Evolutionary conservation across 306 rosid species (phyloP), one percentile per base, ranked within the genome.

Genomic region (Bauhinia variegata): DNA sequence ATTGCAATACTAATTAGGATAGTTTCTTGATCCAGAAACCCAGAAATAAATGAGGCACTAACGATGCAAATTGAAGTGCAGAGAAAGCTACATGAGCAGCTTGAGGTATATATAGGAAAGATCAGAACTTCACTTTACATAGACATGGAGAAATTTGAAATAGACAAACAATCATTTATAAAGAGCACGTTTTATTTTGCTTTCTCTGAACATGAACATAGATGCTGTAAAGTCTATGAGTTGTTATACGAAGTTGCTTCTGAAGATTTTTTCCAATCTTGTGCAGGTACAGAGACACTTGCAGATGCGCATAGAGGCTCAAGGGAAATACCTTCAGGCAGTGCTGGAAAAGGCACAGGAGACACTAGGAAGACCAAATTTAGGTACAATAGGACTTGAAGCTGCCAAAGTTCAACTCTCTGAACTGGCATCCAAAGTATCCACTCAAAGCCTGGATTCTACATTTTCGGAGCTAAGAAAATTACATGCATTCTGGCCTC

Each of bases 51-150:
- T 62, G 95, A 91, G 69, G 83, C 96, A 6, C 80, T 91, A 46
- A 85, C 88, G 13, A 83, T 91, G 91, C 96, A 91, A 74, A 85
- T 91, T 41, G 97, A 86, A 79, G 97, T 91, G 17, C 95, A 91
- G 60, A 88, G 87, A 86, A 86, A 91, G 78, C 71, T 88, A 23
- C 97, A 88, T 43, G 91, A 91, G 58, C 97, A 91, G 63, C 93
- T 91, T 19, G 96, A 91, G 97, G 96, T 88, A 87, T 16, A 61
- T 88, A 87, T 16, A 61, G 7, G 7, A 50, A 28, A 41, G 52
- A 15, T 34, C 33, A 42, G 38, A 68, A 55, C 30, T 47, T 67
- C 30, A 46, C 47, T 57, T 36, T 54, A 32, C 44, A 32, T 49
- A 16, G 30, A 9, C 7, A 14, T 52, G 7, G 16, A 15, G 36